Conservation (phyloP, 371 early-diverging fungal genomes). For the Parasitella parasitica region DNA sequence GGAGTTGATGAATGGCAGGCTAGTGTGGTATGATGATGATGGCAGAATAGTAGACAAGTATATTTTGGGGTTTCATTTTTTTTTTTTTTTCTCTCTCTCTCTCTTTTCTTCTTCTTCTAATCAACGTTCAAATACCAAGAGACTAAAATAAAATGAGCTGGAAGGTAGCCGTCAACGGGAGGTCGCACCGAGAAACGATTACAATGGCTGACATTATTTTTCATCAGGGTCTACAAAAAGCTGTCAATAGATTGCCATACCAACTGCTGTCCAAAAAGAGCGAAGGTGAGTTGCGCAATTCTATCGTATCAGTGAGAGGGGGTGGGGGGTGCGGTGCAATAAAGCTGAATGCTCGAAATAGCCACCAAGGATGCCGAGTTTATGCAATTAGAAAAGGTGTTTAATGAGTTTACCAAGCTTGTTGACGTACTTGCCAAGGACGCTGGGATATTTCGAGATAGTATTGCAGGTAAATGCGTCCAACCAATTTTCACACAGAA, state of each 20-base stretch:
- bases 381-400: slow-evolving; percentile 57
- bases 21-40: background rate
- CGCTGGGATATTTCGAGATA: slow-evolving; percentile 75
- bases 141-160: slow-evolving; percentile 4
- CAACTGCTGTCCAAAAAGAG: slow-evolving; percentile 46
- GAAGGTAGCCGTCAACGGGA: background rate
- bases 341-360: slow-evolving; percentile 3
- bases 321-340: slow-evolving; percentile 18
- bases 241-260: slow-evolving; percentile 35
- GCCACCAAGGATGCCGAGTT: slow-evolving; percentile 75
- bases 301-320: slow-evolving; percentile 25
- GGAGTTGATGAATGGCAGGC: background rate
- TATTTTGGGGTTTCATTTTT: background rate
- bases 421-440: slow-evolving; percentile 64
- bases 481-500: no score
- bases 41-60: background rate
- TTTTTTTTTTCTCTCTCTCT: background rate
- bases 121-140: background rate
- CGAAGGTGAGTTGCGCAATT: slow-evolving; percentile 30
- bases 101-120: background rate
- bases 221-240: slow-evolving; percentile 32
- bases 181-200: background rate
- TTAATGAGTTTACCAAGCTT: slow-evolving; percentile 58
- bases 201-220: background rate
- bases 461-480: slow-evolving; percentile 65